Evolutionary conservation across 352 stramenopile species (phyloP).

Genomic region (Pythium rhizo-oryzae): DNA sequence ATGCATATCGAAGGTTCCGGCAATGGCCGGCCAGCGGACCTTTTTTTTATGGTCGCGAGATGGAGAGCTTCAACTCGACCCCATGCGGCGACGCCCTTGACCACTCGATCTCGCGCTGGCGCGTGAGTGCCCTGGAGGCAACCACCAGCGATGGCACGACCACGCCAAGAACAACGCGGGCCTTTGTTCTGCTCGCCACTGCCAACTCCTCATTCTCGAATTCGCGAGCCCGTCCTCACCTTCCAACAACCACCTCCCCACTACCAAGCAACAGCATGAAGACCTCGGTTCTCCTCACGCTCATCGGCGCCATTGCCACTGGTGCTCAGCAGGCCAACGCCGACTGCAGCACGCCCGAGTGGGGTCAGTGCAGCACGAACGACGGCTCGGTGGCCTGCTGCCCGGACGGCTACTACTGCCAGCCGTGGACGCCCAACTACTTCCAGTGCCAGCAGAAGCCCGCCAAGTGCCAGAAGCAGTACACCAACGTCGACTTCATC

Average conservation of each 20-base stretch:
- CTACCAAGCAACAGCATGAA: neutral
- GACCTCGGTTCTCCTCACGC: neutral
- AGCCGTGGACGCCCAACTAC: conserved; percentile 37
- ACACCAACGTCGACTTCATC: conserved; percentile 40
- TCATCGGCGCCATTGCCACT: neutral
- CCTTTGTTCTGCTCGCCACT: too few relatives aligned
- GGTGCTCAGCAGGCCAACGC: neutral
- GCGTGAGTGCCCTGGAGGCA: too few relatives aligned
- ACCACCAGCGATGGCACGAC: too few relatives aligned
- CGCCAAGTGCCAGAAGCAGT: conserved; percentile 33
- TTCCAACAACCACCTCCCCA: neutral
- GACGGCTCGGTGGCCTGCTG: conserved; percentile 22
- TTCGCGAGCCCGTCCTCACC: neutral
- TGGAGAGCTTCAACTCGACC: too few relatives aligned
- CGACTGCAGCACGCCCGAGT: neutral
- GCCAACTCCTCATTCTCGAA: too few relatives aligned
- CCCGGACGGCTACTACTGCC: conserved; percentile 40
- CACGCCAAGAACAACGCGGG: too few relatives aligned
- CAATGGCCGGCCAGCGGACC: too few relatives aligned
- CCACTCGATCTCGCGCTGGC: too few relatives aligned
- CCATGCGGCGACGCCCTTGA: too few relatives aligned
- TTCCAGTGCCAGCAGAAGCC: conserved; percentile 41
- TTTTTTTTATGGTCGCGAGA: too few relatives aligned
- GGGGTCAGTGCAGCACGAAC: conserved; percentile 1
- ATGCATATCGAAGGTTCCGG: too few relatives aligned